Conservation (phyloP, 2,329 filamentous ascomycete species). For the Balansia obtecta region DNA sequence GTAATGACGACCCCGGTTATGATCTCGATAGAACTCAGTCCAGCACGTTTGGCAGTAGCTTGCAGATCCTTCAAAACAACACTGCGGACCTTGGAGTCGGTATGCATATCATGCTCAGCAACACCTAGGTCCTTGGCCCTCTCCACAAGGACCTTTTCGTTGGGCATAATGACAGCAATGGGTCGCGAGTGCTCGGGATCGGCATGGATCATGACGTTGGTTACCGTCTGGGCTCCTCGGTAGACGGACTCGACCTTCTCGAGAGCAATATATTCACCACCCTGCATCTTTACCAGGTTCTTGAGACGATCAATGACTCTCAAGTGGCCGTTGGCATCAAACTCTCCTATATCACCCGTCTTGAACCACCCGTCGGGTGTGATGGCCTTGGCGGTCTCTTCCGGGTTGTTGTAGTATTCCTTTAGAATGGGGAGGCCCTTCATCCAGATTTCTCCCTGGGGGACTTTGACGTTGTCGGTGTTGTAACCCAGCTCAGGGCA, state of each 20-base stretch:
- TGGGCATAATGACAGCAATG: constrained; percentile 65
- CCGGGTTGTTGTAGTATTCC: constrained; percentile 74
- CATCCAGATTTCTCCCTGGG: constrained; percentile 89
- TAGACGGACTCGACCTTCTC: constrained; percentile 94
- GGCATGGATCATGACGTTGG: constrained; percentile 81
- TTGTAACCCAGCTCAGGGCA: constrained; percentile 81
- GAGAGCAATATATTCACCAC: constrained; percentile 92
- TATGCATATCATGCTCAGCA: constrained; percentile 53
- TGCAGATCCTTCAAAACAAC: constrained; percentile 57
- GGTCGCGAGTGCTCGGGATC: constrained; percentile 63
- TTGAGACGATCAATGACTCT: constrained; percentile 92
- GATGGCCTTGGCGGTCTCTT: constrained; percentile 69
- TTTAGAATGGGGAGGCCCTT: constrained; percentile 63
- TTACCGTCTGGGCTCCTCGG: constrained; percentile 63
- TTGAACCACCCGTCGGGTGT: constrained; percentile 91
- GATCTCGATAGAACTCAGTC: constrained; percentile 59
- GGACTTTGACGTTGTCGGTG: constrained; percentile 52
- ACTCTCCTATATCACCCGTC: constrained; percentile 91
- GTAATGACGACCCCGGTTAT: constrained; percentile 65
- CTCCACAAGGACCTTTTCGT: constrained; percentile 49
- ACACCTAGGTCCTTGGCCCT: constrained; percentile 51
- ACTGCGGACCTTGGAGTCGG: constrained; percentile 50
- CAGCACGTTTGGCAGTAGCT: constrained; percentile 48
- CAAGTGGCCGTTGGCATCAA: constrained; percentile 66
- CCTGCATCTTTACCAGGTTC: constrained; percentile 92